A percentile compares a stretch with the other conserved stretches of the same genome.
Conservation (phyloP, 345 rosid genomes). For the Melaleuca alternifolia region DNA sequence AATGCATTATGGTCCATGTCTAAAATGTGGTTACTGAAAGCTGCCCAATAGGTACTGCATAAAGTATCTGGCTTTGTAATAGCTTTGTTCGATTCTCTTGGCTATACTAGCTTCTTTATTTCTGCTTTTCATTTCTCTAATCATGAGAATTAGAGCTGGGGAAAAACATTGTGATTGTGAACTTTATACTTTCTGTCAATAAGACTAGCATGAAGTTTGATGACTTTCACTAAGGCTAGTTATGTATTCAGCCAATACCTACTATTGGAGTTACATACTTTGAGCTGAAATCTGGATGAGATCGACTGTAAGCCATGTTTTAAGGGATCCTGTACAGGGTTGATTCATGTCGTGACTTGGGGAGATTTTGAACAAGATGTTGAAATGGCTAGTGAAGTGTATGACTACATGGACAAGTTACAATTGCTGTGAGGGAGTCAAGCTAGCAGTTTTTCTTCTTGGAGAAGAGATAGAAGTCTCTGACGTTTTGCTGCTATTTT, state of each 20-base stretch:
- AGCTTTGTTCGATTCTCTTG: background rate
- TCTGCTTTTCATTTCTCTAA: background rate
- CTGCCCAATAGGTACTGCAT: background rate
- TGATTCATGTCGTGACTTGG: background rate
- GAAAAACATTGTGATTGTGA: background rate
- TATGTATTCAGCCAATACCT: background rate
- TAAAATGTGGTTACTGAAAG: background rate
- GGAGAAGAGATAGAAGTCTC: background rate
- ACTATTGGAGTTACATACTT: background rate
- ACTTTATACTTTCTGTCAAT: background rate
- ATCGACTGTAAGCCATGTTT: background rate
- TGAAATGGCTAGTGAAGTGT: background rate
- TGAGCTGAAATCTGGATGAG: background rate
- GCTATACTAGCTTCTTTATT: background rate
- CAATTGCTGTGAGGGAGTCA: background rate
- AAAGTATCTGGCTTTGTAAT: background rate
- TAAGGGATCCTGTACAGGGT: background rate
- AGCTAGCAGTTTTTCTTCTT: background rate
- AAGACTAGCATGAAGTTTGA: background rate
- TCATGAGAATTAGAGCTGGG: background rate
- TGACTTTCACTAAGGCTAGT: background rate
- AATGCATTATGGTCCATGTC: background rate
- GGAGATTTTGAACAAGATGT: background rate
- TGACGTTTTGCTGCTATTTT: background rate
- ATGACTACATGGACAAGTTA: background rate